Evolutionary conservation across 2,329 filamentous ascomycete species (phyloP).

Genomic region (Tolypocladium sp.): DNA sequence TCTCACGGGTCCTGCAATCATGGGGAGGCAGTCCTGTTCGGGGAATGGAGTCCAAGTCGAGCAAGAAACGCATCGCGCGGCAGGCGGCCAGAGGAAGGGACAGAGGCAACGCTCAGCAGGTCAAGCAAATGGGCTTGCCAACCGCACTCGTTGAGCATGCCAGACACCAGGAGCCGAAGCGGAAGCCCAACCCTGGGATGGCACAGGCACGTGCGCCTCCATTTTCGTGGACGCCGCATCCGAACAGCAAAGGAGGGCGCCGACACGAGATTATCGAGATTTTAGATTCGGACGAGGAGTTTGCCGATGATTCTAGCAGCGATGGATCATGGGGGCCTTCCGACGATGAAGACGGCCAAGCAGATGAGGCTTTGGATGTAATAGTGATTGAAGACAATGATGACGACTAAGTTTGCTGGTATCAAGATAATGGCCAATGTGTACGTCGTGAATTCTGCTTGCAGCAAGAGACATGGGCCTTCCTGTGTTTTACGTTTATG

Average conservation of each 20-base stretch:
- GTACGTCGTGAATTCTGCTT: background rate
- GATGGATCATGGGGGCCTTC: background rate
- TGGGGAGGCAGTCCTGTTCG: background rate
- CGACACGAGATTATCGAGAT: background rate
- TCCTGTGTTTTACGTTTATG: no score
- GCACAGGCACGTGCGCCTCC: background rate
- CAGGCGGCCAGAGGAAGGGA: background rate
- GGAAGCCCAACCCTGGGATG: background rate
- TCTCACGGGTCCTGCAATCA: slow-evolving; percentile 3
- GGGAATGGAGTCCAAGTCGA: background rate
- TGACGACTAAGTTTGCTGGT: background rate
- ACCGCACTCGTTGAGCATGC: background rate
- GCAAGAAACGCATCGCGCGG: background rate
- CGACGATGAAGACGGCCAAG: background rate
- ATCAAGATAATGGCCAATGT: no score
- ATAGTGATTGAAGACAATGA: background rate
- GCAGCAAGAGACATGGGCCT: no score
- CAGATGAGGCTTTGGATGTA: background rate
- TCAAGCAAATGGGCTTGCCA: background rate
- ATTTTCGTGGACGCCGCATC: background rate
- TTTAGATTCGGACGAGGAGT: background rate
- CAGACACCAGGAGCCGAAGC: background rate
- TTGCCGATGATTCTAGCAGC: background rate
- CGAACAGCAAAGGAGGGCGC: no score
- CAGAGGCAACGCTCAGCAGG: background rate